phyloP scores from a whole-genome alignment of 2,329 filamentous ascomycete genomes.

The Fusarium proliferatum region DNA sequence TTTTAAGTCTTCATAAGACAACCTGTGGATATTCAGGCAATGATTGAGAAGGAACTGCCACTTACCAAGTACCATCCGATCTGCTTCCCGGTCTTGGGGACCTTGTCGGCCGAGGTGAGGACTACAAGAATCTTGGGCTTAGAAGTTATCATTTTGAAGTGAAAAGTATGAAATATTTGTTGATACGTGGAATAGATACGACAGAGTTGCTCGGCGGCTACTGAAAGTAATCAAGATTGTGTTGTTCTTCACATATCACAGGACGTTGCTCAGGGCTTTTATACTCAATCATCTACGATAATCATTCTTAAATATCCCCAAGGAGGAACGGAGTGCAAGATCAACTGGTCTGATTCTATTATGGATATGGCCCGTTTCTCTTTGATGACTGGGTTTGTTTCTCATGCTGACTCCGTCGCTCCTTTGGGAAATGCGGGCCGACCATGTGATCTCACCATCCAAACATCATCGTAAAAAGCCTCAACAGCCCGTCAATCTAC shows the following conservation, averaged over 20 bases:
- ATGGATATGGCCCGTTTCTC: no score
- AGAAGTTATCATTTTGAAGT: neutral
- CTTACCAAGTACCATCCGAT: constrained; percentile 4
- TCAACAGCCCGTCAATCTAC: neutral
- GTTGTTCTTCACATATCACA: fast-evolving
- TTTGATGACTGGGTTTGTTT: no score
- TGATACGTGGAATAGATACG: no score
- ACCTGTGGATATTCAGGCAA: fast-evolving
- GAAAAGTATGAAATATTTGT: fast-evolving
- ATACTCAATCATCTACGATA: neutral
- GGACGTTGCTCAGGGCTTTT: neutral
- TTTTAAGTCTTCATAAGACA: fast-evolving
- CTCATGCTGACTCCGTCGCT: neutral
- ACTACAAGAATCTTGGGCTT: neutral
- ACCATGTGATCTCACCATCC: neutral
- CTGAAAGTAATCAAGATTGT: neutral
- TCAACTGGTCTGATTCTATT: neutral
- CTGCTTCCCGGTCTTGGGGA: neutral
- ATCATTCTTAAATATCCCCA: neutral
- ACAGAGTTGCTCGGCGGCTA: fast-evolving
- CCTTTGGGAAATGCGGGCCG: neutral
- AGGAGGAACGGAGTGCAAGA: neutral
- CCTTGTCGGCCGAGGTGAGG: neutral
- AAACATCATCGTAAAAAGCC: neutral
- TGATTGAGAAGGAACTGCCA: fast-evolving